Conservation (phyloP, 208 protist genomes). For the Acanthamoeba lenticulata region DNA sequence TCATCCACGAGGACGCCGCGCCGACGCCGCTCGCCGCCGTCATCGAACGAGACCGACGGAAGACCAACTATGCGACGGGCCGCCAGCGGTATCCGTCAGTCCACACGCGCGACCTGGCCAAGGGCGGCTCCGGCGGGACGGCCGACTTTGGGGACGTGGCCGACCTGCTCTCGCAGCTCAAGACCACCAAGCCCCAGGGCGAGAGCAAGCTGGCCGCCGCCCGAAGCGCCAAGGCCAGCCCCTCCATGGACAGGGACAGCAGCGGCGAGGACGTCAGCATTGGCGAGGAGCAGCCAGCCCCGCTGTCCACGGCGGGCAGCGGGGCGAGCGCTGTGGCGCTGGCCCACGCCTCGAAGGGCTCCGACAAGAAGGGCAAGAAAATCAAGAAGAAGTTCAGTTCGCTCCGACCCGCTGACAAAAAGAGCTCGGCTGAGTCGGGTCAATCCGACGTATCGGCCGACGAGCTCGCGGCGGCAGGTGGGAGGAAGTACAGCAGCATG, state of each 20-base stretch:
- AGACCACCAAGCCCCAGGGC: not conserved
- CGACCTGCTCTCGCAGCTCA: not conserved
- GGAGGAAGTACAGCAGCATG: not conserved
- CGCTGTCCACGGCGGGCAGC: not conserved
- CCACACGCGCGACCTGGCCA: not conserved
- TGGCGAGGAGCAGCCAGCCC: not conserved
- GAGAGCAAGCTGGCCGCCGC: not conserved
- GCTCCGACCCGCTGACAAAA: not conserved
- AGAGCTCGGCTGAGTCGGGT: too few relatives aligned
- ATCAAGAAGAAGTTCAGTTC: slow-evolving; percentile 1
- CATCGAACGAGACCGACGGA: not conserved
- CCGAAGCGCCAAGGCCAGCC: not conserved
- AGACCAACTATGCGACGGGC: not conserved
- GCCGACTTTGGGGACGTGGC: not conserved
- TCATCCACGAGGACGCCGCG: not conserved
- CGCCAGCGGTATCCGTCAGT: not conserved
- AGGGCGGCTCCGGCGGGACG: not conserved
- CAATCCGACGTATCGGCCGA: not conserved
- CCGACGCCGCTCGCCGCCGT: not conserved
- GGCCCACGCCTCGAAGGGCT: not conserved
- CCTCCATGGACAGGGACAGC: not conserved
- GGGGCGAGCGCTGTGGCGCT: not conserved
- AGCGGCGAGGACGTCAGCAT: not conserved
- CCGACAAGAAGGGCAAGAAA: not conserved
- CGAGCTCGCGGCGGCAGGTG: not conserved